A percentile compares a stretch with the other conserved stretches of the same genome.
Evolutionary conservation across 2,329 filamentous ascomycete genomes (phyloP).

Genomic region (Sordariomycetes sp.): DNA sequence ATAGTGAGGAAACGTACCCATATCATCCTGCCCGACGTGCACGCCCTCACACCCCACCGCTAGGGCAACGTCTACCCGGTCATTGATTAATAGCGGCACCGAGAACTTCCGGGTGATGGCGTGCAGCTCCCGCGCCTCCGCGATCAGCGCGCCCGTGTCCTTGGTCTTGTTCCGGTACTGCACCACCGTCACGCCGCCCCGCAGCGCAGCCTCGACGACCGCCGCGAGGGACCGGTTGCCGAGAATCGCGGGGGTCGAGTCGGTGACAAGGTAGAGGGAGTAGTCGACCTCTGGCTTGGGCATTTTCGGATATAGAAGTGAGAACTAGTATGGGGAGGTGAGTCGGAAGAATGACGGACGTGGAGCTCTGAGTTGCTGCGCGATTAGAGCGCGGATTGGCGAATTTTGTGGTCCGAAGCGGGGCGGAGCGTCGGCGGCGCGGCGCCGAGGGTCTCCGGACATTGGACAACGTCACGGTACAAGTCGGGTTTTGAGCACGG

Average conservation of each 20-base stretch:
- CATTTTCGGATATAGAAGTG: not conserved
- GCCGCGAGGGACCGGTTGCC: slow-evolving; percentile 54
- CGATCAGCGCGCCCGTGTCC: slow-evolving; percentile 58
- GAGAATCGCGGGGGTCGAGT: slow-evolving; percentile 78
- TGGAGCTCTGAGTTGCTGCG: not conserved
- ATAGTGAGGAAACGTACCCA: slow-evolving; percentile 38
- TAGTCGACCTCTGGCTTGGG: slow-evolving; percentile 37
- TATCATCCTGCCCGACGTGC: slow-evolving; percentile 90
- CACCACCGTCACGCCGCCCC: slow-evolving; percentile 72
- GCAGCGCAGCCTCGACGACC: slow-evolving; percentile 63
- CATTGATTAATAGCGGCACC: slow-evolving; percentile 83
- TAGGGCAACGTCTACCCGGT: slow-evolving; percentile 78
- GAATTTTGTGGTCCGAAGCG: not conserved
- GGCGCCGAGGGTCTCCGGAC: not conserved
- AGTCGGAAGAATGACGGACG: not conserved
- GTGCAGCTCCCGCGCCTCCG: slow-evolving; percentile 60
- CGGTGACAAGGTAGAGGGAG: slow-evolving; percentile 80
- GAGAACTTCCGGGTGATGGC: slow-evolving; percentile 49
- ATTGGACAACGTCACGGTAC: too few relatives aligned
- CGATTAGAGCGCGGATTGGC: not conserved
- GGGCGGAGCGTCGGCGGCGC: not conserved
- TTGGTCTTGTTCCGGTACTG: slow-evolving; percentile 84
- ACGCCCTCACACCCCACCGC: slow-evolving; percentile 83
- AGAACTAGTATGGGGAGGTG: not conserved
- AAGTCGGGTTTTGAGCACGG: too few relatives aligned